phyloP scores from a whole-genome alignment of 352 stramenopile species.

The Discostella stelligera region DNA sequence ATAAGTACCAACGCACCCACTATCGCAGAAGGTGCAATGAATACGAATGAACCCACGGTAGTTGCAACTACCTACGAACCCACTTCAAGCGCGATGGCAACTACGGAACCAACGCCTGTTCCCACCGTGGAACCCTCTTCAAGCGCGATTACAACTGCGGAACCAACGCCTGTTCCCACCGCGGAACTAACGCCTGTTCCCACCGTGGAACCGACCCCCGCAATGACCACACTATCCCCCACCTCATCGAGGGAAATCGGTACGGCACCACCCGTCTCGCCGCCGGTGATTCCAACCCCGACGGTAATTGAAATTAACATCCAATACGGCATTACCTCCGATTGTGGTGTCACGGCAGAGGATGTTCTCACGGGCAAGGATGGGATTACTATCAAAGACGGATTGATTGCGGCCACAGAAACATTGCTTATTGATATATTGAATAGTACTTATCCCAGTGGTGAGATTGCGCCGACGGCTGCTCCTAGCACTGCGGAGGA shows the following conservation, averaged over 20 bases:
- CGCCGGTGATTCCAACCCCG: background rate
- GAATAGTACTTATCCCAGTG: conserved; percentile 44
- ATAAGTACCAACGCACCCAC: too few relatives aligned
- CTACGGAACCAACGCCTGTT: background rate
- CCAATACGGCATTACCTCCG: conserved; percentile 41
- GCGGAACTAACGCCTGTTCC: background rate
- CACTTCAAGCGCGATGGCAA: background rate
- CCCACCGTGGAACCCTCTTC: too few relatives aligned
- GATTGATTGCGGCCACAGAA: conserved; percentile 25
- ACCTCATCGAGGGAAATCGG: background rate
- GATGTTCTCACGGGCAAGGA: conserved; percentile 34
- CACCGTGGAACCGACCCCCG: too few relatives aligned
- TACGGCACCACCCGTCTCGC: background rate
- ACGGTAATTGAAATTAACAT: conserved; percentile 12
- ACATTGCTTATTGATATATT: conserved; percentile 40
- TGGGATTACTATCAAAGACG: conserved; percentile 30
- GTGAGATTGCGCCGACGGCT: background rate
- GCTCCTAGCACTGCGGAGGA: background rate
- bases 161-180: too few relatives aligned
- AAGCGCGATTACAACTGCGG: background rate
- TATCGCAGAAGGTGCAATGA: too few relatives aligned
- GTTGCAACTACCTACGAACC: too few relatives aligned
- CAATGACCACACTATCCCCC: background rate
- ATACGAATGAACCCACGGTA: too few relatives aligned
- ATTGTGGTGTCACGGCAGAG: conserved; percentile 39